phyloP scores from a whole-genome alignment of 2,329 filamentous ascomycete species.

The Daldinia sp. region DNA sequence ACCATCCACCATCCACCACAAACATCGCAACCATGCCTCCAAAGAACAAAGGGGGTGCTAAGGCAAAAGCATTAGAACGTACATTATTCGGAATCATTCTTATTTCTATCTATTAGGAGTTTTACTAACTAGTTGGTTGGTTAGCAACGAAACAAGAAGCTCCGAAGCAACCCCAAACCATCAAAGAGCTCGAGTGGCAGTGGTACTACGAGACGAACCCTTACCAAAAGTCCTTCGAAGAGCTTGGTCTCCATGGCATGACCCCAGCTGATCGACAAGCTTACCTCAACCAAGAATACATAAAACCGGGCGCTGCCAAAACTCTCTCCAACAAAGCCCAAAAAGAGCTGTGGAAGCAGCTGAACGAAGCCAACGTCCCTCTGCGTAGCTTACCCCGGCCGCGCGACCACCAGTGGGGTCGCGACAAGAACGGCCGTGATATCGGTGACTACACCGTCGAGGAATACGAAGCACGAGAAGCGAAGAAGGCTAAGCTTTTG shows the following conservation, averaged over 20 bases:
- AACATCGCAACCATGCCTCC: slow-evolving; percentile 43
- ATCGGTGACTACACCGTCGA: slow-evolving; percentile 57
- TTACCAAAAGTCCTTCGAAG: slow-evolving; percentile 54
- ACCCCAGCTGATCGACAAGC: slow-evolving; percentile 58
- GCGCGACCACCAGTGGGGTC: slow-evolving; percentile 55
- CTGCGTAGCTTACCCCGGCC: slow-evolving; percentile 53
- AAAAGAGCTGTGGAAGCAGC: slow-evolving; percentile 65
- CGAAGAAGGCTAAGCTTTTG: slow-evolving; percentile 54
- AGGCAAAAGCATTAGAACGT: slow-evolving; percentile 43
- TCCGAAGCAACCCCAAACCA: slow-evolving; percentile 51
- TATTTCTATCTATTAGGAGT: slow-evolving; percentile 1
- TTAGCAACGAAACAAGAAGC: slow-evolving; percentile 44
- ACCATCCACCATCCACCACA: slow-evolving; percentile 28
- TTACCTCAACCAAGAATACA: slow-evolving; percentile 57
- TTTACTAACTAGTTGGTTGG: slow-evolving; percentile 9
- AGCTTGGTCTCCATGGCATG: slow-evolving; percentile 56
- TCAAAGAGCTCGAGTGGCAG: slow-evolving; percentile 58
- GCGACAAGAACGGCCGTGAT: slow-evolving; percentile 59
- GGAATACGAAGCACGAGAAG: slow-evolving; percentile 54
- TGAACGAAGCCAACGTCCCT: slow-evolving; percentile 61
- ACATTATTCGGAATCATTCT: slow-evolving; percentile 28
- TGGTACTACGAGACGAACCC: slow-evolving; percentile 61
- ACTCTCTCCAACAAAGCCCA: slow-evolving; percentile 56
- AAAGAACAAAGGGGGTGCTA: slow-evolving; percentile 45
- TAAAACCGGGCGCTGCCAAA: slow-evolving; percentile 52